These are phyloP conservation scores for Polyporus arcularius DNA, from an alignment of 768 basidiomycete genomes.

Conservation along the genomic window DNA sequence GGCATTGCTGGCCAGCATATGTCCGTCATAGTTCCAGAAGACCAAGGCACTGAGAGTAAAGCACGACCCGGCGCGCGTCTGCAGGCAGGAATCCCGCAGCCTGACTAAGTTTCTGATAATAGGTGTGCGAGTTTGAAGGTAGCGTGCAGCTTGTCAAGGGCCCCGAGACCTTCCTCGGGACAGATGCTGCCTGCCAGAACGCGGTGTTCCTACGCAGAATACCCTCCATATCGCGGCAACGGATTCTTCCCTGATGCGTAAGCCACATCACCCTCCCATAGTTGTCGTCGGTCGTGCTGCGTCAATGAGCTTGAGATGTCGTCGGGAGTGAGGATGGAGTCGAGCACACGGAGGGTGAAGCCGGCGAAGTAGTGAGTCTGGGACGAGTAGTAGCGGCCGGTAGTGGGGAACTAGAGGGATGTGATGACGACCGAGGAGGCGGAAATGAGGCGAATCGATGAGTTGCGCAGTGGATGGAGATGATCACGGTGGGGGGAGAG, in stretches of 20 bases:
- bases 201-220: conserved; percentile 78
- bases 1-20: conserved; percentile 49
- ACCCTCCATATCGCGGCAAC: conserved; percentile 63
- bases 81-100: conserved; percentile 55
- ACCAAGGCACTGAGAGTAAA: conserved; percentile 71
- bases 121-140: conserved; percentile 64
- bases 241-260: conserved; percentile 72
- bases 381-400: conserved; percentile 79
- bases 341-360: conserved; percentile 58
- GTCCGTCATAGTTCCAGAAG: conserved; percentile 72
- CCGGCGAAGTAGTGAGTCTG: conserved; percentile 58
- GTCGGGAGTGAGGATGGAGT: conserved; percentile 57
- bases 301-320: conserved; percentile 53
- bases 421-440: conserved; percentile 88
- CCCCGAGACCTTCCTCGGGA: conserved; percentile 39
- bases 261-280: conserved; percentile 70
- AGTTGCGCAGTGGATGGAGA: conserved; percentile 77
- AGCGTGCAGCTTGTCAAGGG: conserved; percentile 61
- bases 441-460: conserved; percentile 87
- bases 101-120: conserved; percentile 48
- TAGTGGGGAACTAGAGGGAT: conserved; percentile 87
- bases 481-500: background rate
- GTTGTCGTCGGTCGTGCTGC: conserved; percentile 64
- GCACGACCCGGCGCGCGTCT: conserved; percentile 53
- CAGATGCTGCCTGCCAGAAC: conserved; percentile 63